These are phyloP conservation scores for Elongisporangium anandrum DNA, from an alignment of 352 stramenopile genomes.

Conservation along the genomic window DNA sequence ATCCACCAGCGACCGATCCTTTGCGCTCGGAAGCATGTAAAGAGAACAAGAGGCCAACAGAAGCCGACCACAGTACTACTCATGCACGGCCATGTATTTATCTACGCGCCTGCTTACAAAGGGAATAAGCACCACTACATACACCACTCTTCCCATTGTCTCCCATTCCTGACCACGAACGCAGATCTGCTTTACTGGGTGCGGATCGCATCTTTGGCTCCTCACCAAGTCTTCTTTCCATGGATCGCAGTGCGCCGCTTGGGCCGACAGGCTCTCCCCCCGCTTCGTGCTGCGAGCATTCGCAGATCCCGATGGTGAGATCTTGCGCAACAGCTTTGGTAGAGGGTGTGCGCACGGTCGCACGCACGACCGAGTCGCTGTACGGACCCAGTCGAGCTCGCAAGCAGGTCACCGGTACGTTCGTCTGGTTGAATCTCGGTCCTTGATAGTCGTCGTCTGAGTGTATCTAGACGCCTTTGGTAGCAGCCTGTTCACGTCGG, in stretches of 20 bases:
- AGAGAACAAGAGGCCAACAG: background rate
- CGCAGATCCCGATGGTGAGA: background rate
- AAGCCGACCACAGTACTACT: background rate
- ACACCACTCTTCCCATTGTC: background rate
- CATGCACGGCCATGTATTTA: background rate
- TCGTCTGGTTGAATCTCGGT: too few species aligned
- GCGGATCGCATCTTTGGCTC: background rate
- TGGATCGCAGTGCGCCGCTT: background rate
- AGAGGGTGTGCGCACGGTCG: background rate
- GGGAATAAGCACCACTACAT: background rate
- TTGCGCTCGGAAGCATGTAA: slow-evolving; percentile 13
- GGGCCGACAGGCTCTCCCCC: background rate
- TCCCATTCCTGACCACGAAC: background rate
- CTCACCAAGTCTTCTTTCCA: background rate
- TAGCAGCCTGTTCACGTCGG: slow-evolving; percentile 9
- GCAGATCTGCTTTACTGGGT: too few species aligned
- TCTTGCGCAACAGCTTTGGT: background rate
- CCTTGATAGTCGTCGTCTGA: too few species aligned
- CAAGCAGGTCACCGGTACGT: background rate
- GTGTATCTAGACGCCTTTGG: slow-evolving; percentile 3
- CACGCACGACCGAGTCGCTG: background rate
- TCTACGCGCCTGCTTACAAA: background rate
- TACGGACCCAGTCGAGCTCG: background rate
- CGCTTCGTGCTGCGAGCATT: background rate
- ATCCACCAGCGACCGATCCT: slow-evolving; percentile 1